These are phyloP conservation scores for Chenopodium quinoa DNA, from an alignment of 148 eudicot species.

Conservation along the genomic window DNA sequence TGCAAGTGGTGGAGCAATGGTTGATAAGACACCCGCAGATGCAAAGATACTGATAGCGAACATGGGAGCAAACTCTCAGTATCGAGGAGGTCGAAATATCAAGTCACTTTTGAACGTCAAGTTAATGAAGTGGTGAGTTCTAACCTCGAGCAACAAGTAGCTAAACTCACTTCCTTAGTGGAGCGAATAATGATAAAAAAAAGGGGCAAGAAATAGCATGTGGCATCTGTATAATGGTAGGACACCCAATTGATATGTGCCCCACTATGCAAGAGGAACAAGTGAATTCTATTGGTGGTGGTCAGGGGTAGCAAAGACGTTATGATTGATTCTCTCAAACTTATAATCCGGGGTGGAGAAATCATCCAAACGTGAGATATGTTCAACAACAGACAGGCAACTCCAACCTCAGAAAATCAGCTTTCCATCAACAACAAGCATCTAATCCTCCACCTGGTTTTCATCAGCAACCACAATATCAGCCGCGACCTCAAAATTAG, in stretches of 20 bases:
- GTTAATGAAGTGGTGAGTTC: too few relatives aligned
- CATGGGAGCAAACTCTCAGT: background rate
- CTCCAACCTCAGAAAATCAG: background rate
- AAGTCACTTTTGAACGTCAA: too few relatives aligned
- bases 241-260: background rate
- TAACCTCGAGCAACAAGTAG: too few relatives aligned
- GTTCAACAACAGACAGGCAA: background rate
- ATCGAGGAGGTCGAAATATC: background rate
- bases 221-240: too few relatives aligned
- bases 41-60: background rate
- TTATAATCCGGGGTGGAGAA: constrained; percentile 11
- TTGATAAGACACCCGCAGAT: constrained; percentile 10
- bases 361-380: constrained; percentile 15
- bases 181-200: too few relatives aligned
- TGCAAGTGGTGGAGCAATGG: constrained; percentile 24
- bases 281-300: background rate
- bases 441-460: background rate
- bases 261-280: background rate
- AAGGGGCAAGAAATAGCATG: too few relatives aligned
- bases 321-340: too few relatives aligned
- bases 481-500: background rate
- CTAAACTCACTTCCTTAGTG: too few relatives aligned
- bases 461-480: background rate
- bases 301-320: background rate
- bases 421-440: background rate